A percentile compares a stretch with the other conserved stretches of the same genome.
These are phyloP conservation scores for Mycena vitilis DNA, from an alignment of 768 basidiomycete genomes.

Conservation along the genomic window DNA sequence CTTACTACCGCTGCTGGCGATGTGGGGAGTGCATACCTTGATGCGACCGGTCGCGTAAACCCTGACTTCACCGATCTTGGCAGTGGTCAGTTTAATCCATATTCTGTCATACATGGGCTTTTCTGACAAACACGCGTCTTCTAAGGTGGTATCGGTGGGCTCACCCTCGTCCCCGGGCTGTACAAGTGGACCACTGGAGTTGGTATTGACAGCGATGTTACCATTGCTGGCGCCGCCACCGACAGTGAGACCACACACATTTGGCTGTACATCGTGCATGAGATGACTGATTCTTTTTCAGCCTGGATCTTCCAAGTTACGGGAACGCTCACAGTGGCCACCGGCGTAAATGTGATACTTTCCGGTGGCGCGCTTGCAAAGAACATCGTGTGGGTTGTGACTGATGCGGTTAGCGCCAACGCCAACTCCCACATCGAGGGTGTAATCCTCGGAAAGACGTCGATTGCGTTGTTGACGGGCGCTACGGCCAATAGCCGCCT, in stretches of 20 bases:
- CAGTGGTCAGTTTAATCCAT: background rate
- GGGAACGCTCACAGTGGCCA: background rate
- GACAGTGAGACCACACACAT: background rate
- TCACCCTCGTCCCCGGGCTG: background rate
- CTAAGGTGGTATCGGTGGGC: slow-evolving; percentile 5
- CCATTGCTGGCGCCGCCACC: background rate
- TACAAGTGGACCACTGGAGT: background rate
- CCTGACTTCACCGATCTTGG: background rate
- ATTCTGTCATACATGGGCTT: too few relatives aligned
- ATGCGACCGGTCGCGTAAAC: background rate
- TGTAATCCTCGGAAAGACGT: background rate
- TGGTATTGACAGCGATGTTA: background rate
- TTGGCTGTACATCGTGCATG: too few relatives aligned
- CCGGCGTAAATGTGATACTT: background rate
- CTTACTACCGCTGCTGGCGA: slow-evolving; percentile 6
- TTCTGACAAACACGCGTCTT: too few relatives aligned
- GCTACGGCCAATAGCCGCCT: background rate
- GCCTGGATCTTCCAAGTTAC: background rate
- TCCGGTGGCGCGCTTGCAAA: background rate
- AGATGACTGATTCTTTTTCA: background rate
- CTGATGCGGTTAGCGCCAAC: background rate
- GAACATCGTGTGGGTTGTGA: slow-evolving; percentile 3
- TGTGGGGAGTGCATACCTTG: slow-evolving; percentile 4
- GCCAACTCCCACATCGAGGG: background rate
- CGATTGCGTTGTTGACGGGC: background rate